Evolutionary conservation across 441 rosid species (phyloP).

Genomic region (Gossypium davidsonii): DNA sequence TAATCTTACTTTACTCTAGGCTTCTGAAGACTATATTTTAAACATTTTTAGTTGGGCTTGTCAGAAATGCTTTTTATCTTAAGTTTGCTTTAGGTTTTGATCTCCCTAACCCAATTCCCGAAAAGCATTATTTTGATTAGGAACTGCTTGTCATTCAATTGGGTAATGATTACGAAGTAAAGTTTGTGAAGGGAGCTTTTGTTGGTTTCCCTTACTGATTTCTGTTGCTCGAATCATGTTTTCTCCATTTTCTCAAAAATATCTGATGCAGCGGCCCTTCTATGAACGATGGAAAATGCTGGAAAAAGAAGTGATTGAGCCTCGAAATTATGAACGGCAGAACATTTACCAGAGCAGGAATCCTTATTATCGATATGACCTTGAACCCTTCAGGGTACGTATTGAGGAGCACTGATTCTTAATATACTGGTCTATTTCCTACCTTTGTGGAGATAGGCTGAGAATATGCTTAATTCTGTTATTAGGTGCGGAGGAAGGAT

Average conservation of each 20-base stretch:
- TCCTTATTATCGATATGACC: slow-evolving; percentile 76
- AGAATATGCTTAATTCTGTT: slow-evolving; percentile 21
- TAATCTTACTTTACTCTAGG: not conserved
- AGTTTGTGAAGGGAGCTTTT: not conserved
- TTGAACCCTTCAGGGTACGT: slow-evolving; percentile 94
- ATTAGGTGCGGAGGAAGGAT: slow-evolving; percentile 93
- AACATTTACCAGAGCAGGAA: slow-evolving; percentile 59
- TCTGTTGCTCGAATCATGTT: not conserved
- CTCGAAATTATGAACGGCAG: slow-evolving; percentile 78
- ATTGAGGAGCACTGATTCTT: slow-evolving; percentile 10
- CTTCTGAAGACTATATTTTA: not conserved
- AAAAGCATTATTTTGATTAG: not conserved
- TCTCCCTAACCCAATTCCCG: not conserved
- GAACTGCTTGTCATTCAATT: not conserved
- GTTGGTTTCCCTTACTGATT: not conserved
- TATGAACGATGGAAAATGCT: slow-evolving; percentile 96
- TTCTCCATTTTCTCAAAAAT: slow-evolving; percentile 4
- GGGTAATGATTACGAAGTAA: not conserved
- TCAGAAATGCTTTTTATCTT: not conserved
- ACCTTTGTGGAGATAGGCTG: slow-evolving; percentile 9
- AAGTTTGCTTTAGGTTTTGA: not conserved
- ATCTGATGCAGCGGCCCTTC: slow-evolving; percentile 77
- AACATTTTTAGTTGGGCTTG: not conserved
- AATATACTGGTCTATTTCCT: not conserved
- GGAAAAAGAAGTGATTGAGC: slow-evolving; percentile 89